phyloP scores from a whole-genome alignment of 2,329 filamentous ascomycete genomes.

The Venturia nashicola region DNA sequence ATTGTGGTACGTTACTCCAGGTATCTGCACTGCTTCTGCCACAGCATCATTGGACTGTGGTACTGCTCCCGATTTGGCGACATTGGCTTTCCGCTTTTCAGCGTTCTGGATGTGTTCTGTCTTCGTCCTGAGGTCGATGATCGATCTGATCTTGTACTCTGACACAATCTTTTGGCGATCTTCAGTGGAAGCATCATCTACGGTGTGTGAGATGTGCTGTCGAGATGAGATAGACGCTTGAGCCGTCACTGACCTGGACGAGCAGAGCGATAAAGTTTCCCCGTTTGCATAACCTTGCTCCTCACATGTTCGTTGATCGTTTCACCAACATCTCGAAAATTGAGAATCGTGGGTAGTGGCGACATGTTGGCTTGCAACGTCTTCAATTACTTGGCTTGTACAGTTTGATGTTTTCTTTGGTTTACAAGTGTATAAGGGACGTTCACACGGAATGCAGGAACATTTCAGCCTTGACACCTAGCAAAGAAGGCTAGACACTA shows the following conservation, averaged over 20 bases:
- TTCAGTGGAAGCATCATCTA: conserved; percentile 56
- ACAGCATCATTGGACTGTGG: conserved; percentile 37
- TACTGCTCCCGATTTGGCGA: conserved; percentile 27
- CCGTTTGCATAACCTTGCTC: conserved; percentile 7
- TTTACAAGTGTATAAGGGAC: too few relatives aligned
- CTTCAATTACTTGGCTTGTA: too few relatives aligned
- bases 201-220: conserved; percentile 29
- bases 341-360: conserved; percentile 35
- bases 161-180: conserved; percentile 50
- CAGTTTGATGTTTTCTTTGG: too few relatives aligned
- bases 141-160: conserved; percentile 52
- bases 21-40: conserved; percentile 47
- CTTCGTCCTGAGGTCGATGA: conserved; percentile 72
- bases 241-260: conserved; percentile 3
- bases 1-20: conserved; percentile 49
- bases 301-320: conserved; percentile 43
- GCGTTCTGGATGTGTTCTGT: conserved; percentile 62
- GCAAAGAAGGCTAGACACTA: not conserved
- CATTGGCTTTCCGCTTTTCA: conserved; percentile 43
- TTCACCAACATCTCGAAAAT: conserved; percentile 65
- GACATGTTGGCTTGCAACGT: not conserved
- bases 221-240: too few relatives aligned
- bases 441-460: not conserved
- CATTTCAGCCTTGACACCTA: not conserved
- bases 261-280: conserved; percentile 12